Evolutionary conservation across 441 rosid species (phyloP).

Genomic region (Euphorbia schlechtendalii): DNA sequence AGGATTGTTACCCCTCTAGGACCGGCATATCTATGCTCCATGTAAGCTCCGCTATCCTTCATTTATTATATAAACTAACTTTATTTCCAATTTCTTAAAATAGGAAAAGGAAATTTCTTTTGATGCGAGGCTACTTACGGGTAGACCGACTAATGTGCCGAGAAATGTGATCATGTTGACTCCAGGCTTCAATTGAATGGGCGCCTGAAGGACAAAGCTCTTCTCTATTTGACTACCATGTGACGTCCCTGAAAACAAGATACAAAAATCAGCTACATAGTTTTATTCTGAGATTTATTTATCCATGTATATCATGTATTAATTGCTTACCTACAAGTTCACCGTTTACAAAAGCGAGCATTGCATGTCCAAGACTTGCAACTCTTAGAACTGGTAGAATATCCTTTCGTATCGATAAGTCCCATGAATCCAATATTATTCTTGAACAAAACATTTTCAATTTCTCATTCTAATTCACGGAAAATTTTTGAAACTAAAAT

Average conservation of each 20-base stretch:
- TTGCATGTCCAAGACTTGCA: slow-evolving; percentile 82
- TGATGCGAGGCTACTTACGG: slow-evolving; percentile 29
- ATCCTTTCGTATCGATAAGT: slow-evolving; percentile 42
- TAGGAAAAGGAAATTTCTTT: neutral
- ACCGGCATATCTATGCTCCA: slow-evolving; percentile 67
- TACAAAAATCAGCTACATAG: neutral
- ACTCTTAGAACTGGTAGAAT: slow-evolving; percentile 44
- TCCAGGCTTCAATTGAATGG: slow-evolving; percentile 37
- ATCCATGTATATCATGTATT: neutral
- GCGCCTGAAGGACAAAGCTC: slow-evolving; percentile 46
- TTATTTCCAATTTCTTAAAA: neutral
- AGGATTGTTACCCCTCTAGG: slow-evolving; percentile 49
- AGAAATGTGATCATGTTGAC: slow-evolving; percentile 35
- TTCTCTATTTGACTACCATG: slow-evolving; percentile 70
- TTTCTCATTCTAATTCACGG: neutral
- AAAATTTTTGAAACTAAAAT: neutral
- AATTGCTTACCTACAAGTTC: slow-evolving; percentile 52
- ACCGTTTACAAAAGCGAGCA: slow-evolving; percentile 65
- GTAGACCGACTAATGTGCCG: slow-evolving; percentile 43
- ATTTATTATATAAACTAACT: neutral
- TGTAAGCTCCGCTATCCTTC: slow-evolving; percentile 71
- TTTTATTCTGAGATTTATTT: neutral
- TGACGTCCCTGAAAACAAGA: slow-evolving; percentile 31
- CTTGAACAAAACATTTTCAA: slow-evolving; percentile 30
- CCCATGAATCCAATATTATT: slow-evolving; percentile 32